A percentile compares a stretch with the other conserved stretches of the same genome.
Evolutionary conservation across 768 basidiomycete species (phyloP).

Genomic region (Dioszegia aurantiaca): DNA sequence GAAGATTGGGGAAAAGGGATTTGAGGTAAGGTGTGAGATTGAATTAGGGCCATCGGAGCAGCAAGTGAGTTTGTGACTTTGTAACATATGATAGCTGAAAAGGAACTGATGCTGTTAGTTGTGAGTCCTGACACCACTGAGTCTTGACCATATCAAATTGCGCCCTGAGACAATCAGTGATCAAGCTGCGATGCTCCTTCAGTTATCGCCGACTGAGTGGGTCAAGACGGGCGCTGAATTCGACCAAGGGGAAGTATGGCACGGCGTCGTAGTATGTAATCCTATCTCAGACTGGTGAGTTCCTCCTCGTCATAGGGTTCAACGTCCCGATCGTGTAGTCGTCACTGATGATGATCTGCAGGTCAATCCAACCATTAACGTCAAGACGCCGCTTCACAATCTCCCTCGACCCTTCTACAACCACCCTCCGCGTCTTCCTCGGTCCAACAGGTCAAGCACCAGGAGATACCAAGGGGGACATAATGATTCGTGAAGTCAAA

Average conservation of each 20-base stretch:
- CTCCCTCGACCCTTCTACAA: constrained; percentile 10
- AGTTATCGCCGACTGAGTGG: constrained; percentile 30
- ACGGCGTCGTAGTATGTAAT: constrained; percentile 29
- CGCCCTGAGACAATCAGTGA: constrained; percentile 23
- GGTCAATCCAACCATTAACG: constrained; percentile 27
- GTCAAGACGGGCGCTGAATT: constrained; percentile 38
- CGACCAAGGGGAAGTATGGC: constrained; percentile 28
- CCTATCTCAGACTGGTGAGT: constrained; percentile 42
- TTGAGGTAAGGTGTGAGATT: constrained; percentile 20
- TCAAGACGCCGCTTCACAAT: constrained; percentile 20
- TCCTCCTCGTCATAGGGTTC: background rate
- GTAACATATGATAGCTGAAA: constrained; percentile 1
- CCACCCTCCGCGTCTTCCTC: constrained; percentile 23
- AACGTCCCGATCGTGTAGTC: too few relatives aligned
- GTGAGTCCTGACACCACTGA: background rate
- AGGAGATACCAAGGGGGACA: background rate
- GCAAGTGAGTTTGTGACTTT: constrained; percentile 5
- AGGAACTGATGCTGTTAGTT: background rate
- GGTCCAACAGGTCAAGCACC: constrained; percentile 5
- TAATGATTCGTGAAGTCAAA: constrained; percentile 34
- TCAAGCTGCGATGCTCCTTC: constrained; percentile 37
- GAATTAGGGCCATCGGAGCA: constrained; percentile 13
- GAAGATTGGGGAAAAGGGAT: constrained; percentile 16
- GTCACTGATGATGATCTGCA: too few relatives aligned
- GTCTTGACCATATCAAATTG: background rate